Evolutionary conservation across 352 stramenopile genomes (phyloP).

Genomic region (Phytophthora cajani): DNA sequence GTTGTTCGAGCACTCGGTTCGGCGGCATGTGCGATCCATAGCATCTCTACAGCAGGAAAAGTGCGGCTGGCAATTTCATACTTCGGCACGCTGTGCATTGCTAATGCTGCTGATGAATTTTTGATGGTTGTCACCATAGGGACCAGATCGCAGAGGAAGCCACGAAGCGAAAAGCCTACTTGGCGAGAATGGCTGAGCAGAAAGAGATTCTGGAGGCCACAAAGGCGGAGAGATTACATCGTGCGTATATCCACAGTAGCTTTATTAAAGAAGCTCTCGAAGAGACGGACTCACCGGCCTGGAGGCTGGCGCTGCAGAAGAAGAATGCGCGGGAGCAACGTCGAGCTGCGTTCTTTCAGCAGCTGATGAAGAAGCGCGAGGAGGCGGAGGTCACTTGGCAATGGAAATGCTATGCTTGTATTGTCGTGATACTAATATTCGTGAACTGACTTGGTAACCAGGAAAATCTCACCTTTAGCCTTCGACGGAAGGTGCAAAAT

Average conservation of each 20-base stretch:
- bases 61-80: slow-evolving; percentile 28
- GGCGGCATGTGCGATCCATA: slow-evolving; percentile 63
- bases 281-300: slow-evolving; percentile 74
- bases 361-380: slow-evolving; percentile 51
- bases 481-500: slow-evolving; percentile 54
- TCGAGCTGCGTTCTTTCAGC: slow-evolving; percentile 61
- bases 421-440: not conserved
- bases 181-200: slow-evolving; percentile 38
- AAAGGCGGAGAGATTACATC: slow-evolving; percentile 75
- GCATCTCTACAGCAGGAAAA: slow-evolving; percentile 56
- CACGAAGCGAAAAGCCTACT: slow-evolving; percentile 35
- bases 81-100: not conserved
- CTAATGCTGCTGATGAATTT: slow-evolving; percentile 1
- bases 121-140: slow-evolving; percentile 29
- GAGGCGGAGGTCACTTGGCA: slow-evolving; percentile 44
- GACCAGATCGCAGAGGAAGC: slow-evolving; percentile 48
- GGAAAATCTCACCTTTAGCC: slow-evolving; percentile 56
- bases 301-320: slow-evolving; percentile 63
- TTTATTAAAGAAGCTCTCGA: slow-evolving; percentile 79
- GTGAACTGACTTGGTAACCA: slow-evolving; percentile 15
- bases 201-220: slow-evolving; percentile 56
- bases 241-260: slow-evolving; percentile 69
- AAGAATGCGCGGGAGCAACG: slow-evolving; percentile 67
- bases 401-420: not conserved
- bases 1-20: slow-evolving; percentile 76